Percentiles rank a stretch among this genome's conserved stretches.
These are phyloP conservation scores for Paracoccidioides lutzii DNA, from an alignment of 2,329 filamentous ascomycete genomes.

Conservation along the genomic window DNA sequence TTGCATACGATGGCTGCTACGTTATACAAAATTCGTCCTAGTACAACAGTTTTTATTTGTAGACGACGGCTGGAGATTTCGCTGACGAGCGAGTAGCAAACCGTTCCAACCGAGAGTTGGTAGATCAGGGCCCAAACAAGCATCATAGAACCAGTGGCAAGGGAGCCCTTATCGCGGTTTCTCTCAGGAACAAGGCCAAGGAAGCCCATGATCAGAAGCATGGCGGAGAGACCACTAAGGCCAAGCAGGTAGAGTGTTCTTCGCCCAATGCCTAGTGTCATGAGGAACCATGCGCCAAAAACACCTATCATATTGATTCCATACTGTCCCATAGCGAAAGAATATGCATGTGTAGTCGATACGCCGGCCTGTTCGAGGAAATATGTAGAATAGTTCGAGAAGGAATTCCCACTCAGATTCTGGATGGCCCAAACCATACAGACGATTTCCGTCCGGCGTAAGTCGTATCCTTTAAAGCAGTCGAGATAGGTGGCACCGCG, in stretches of 20 bases:
- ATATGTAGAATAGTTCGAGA: conserved; percentile 53
- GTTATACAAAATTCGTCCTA: conserved; percentile 71
- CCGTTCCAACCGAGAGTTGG: conserved; percentile 76
- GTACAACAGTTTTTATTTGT: conserved; percentile 82
- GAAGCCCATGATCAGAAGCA: conserved; percentile 77
- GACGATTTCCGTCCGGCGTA: conserved; percentile 63
- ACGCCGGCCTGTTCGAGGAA: conserved; percentile 46
- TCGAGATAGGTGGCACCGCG: conserved; percentile 62
- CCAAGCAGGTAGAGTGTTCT: conserved; percentile 65
- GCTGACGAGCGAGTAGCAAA: conserved; percentile 77
- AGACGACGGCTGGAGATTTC: conserved; percentile 72
- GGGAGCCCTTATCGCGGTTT: conserved; percentile 47
- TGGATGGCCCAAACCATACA: conserved; percentile 55
- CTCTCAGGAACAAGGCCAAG: conserved; percentile 56
- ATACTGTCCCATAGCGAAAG: conserved; percentile 47
- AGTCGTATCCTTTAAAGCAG: conserved; percentile 69
- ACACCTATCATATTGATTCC: conserved; percentile 66
- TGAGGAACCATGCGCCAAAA: conserved; percentile 68
- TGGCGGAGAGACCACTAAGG: conserved; percentile 56
- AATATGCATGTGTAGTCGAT: conserved; percentile 36
- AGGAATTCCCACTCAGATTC: conserved; percentile 50
- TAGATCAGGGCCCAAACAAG: conserved; percentile 70
- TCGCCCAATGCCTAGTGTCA: conserved; percentile 62
- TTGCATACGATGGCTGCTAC: conserved; percentile 69
- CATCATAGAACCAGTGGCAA: conserved; percentile 79